Conservation (phyloP, 83 land plant genomes). For the Picea abies region DNA sequence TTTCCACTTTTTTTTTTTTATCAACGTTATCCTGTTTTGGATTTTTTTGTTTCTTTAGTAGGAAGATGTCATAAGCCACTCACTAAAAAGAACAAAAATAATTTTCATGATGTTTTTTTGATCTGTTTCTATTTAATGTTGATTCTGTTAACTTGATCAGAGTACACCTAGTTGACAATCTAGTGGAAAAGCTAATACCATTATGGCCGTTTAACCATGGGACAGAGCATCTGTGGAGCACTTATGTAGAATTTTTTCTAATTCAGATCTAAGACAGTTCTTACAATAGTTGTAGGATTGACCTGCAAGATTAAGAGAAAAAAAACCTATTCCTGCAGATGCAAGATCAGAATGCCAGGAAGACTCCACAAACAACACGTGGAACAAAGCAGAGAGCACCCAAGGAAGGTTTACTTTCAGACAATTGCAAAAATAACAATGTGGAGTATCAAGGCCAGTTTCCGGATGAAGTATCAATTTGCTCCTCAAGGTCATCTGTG, state of each 20-base stretch:
- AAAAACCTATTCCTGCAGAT: neutral
- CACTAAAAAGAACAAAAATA: neutral
- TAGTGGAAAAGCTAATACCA: neutral
- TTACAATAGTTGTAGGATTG: neutral
- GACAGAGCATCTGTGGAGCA: neutral
- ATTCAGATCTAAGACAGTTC: neutral
- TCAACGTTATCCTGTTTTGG: no score
- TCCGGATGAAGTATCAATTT: neutral
- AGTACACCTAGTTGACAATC: neutral
- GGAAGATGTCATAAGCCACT: no score
- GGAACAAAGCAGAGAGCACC: slow-evolving; percentile 5
- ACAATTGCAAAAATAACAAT: slow-evolving; percentile 6
- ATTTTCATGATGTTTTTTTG: neutral
- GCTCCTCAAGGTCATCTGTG: neutral
- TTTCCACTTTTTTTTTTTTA: no score
- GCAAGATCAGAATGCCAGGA: neutral
- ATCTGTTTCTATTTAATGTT: neutral
- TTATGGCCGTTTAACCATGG: neutral
- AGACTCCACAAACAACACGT: neutral
- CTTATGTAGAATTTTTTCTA: neutral
- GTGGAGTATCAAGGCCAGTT: slow-evolving; percentile 5
- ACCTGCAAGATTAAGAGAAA: neutral
- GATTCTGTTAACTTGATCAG: neutral
- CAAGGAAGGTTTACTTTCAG: neutral
- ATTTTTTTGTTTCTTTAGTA: no score